Percentiles rank a stretch among this genome's conserved stretches.
Conservation (phyloP, 192 early-diverging fungal species). For the Coemansia sp. region DNA sequence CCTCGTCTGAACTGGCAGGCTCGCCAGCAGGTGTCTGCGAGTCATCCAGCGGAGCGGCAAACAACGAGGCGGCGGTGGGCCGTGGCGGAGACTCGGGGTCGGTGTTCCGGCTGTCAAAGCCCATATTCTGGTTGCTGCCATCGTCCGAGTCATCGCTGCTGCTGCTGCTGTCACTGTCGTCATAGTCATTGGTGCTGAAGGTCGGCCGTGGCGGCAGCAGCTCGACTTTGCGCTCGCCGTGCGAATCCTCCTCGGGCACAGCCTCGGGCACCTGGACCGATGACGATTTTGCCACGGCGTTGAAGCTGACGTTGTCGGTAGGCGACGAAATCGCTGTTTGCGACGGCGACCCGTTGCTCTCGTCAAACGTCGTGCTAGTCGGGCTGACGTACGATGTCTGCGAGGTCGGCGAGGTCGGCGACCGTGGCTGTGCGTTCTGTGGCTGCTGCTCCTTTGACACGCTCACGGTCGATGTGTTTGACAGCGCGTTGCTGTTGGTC, state of each 20-base stretch:
- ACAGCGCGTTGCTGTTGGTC: slow-evolving; percentile 28
- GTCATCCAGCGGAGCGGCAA: background rate
- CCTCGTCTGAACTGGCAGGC: background rate
- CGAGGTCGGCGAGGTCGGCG: slow-evolving; percentile 28
- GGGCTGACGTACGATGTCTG: slow-evolving; percentile 33
- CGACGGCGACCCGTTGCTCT: slow-evolving; percentile 20
- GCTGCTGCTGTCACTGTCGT: background rate
- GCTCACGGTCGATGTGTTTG: slow-evolving; percentile 37
- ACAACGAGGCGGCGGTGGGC: slow-evolving; percentile 34
- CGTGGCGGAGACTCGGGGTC: slow-evolving; percentile 24
- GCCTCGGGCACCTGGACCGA: slow-evolving; percentile 6
- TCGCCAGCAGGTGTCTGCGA: background rate
- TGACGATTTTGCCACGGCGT: slow-evolving; percentile 5
- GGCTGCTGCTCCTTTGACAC: slow-evolving; percentile 23
- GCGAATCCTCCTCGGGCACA: slow-evolving; percentile 10
- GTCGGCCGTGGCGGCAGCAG: background rate
- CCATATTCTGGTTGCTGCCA: slow-evolving; percentile 6
- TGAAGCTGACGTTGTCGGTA: slow-evolving; percentile 18
- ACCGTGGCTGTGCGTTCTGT: slow-evolving; percentile 10
- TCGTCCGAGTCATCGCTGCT: slow-evolving; percentile 1
- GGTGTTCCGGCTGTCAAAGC: slow-evolving; percentile 10
- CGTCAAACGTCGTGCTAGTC: slow-evolving; percentile 45
- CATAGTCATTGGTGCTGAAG: background rate
- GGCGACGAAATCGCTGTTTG: slow-evolving; percentile 35
- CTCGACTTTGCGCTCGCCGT: background rate